Evolutionary conservation across 768 basidiomycete species (phyloP), one percentile per base, ranked within the genome.

Genomic region (Dacryopinax primogenitus): DNA sequence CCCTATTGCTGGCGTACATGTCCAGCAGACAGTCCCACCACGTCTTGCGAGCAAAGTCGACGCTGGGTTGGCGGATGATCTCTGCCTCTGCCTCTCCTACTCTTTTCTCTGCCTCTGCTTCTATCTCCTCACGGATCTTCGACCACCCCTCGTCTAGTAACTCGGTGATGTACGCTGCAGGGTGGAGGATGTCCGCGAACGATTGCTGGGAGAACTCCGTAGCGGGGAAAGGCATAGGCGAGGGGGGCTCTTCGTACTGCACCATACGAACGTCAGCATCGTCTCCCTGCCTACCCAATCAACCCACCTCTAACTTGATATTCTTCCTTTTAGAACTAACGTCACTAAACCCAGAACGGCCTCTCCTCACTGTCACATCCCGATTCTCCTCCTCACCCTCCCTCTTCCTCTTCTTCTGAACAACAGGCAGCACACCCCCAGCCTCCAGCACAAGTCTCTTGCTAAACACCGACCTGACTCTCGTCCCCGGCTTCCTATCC

Each of bases 1-100:
- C 30, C 68, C 68, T n/a, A 74, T 70, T 65, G 71, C 65, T 18
- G 64, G 76, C 71, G 72, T 88, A 88, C 32, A 85, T 71, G 39
- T 77, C 75, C 35, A 88, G 74, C 18, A 90, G 77, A 2, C 81
- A 83, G 70, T 89, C 89, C 85, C 86, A 90, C 88, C 88, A 89
- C 26, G 83, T 84, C 76, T 86, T 84, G 62, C 86, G 85, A 18
- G 79, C 77, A 73, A 87, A 88, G 61, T 81, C 75, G 35, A 72
- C 71, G 62, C 75, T 65, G 28, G 73, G 67, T 61, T 65, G 68
- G 47, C 68, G 62, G 58, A 68, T 66, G 41, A 58, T 26, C 65
- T 33, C 74, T 61, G 39, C 35, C 47, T 21, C 33, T 67, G 64
- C 41, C 63, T 58, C 44, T 68, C 68, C 58, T 65, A 58, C 30